phyloP scores from a whole-genome alignment of 192 early-diverging fungal species.

The Umbelopsis sp. region DNA sequence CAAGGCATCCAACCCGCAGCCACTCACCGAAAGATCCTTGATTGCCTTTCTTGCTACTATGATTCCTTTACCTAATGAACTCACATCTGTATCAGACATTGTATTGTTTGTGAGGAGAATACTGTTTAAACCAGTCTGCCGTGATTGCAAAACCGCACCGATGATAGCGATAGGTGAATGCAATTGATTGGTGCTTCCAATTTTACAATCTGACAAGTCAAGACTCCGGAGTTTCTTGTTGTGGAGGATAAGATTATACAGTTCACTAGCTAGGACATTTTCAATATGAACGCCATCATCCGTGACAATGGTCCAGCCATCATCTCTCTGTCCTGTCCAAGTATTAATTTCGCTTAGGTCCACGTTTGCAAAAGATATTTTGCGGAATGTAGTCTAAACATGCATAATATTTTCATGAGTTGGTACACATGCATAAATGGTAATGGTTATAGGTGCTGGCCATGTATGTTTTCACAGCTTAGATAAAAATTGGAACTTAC shows the following conservation, averaged over 20 bases:
- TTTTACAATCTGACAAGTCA: slow-evolving; percentile 21
- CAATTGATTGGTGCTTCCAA: not conserved
- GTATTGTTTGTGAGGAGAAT: slow-evolving; percentile 20
- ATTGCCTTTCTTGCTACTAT: not conserved
- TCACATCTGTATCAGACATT: slow-evolving; percentile 20
- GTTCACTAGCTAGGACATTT: slow-evolving; percentile 27
- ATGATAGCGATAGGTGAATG: slow-evolving; percentile 12
- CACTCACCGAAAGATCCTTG: slow-evolving; percentile 7
- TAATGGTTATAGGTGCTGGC: no score
- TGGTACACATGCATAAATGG: no score
- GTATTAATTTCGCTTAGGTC: slow-evolving; percentile 22
- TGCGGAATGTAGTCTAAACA: slow-evolving; percentile 17
- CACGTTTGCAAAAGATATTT: not conserved
- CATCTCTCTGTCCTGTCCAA: slow-evolving; percentile 21
- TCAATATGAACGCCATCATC: not conserved
- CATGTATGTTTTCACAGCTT: no score
- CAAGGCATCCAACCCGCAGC: not conserved
- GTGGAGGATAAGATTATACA: slow-evolving; percentile 17
- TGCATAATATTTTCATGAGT: not conserved
- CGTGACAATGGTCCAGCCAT: slow-evolving; percentile 23
- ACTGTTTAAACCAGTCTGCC: slow-evolving; percentile 16
- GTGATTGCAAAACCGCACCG: slow-evolving; percentile 11
- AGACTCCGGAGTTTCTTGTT: slow-evolving; percentile 25
- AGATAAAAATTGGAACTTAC: slow-evolving; percentile 19
- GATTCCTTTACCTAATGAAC: slow-evolving; percentile 21